phyloP scores from a whole-genome alignment of 2,329 filamentous ascomycete species.

The Colletotrichum aenigma region DNA sequence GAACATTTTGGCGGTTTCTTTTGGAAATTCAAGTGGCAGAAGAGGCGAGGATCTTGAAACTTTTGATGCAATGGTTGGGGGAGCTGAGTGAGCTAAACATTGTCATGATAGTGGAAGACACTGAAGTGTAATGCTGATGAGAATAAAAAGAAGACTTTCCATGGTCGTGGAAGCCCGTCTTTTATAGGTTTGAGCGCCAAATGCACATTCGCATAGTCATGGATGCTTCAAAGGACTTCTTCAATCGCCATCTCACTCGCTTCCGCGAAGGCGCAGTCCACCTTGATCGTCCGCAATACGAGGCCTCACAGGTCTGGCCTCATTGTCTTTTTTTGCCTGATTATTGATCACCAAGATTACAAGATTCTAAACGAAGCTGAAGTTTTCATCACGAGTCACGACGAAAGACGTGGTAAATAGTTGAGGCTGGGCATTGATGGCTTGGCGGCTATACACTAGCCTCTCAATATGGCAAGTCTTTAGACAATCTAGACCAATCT shows the following conservation, averaged over 20 bases:
- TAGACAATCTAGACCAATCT: not conserved
- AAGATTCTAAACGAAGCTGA: not conserved
- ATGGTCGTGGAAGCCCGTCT: not conserved
- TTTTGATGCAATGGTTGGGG: not conserved
- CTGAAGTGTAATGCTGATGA: not conserved
- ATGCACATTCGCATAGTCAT: not conserved
- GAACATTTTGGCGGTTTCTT: not conserved
- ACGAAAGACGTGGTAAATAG: not conserved
- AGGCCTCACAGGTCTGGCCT: not conserved
- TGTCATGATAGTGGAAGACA: not conserved
- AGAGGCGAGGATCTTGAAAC: not conserved
- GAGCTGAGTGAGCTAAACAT: not conserved
- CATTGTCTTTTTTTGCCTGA: not conserved
- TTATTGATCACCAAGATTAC: not conserved
- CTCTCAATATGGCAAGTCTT: not conserved
- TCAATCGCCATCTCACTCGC: not conserved
- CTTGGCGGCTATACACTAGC: not conserved
- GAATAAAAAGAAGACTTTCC: not conserved
- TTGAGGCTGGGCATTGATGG: not conserved
- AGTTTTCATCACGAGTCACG: not conserved
- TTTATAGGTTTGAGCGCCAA: not conserved
- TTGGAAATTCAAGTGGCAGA: not conserved
- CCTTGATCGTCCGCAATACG: not conserved
- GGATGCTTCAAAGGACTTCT: not conserved
- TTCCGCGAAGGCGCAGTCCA: not conserved